A percentile compares a stretch with the other conserved stretches of the same genome.
Conservation (phyloP, 257 asterid genomes). For the Fraxinus cuspidata region DNA sequence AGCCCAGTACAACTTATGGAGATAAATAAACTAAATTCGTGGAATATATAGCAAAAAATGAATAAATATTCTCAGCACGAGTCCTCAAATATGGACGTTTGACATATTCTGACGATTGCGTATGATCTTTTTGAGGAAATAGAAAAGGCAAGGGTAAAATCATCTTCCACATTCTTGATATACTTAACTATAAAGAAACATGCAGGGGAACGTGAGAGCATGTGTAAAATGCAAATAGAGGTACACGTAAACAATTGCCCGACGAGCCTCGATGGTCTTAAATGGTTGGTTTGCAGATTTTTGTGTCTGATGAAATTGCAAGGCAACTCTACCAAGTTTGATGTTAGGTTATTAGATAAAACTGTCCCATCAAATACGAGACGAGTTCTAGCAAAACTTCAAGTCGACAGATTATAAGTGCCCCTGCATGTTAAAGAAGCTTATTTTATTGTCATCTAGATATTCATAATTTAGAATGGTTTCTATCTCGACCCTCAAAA, state of each 20-base stretch:
- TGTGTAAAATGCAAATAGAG: neutral
- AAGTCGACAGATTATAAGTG: neutral
- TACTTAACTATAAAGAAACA: neutral
- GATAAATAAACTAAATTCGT: neutral
- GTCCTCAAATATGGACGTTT: neutral
- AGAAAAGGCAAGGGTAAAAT: neutral
- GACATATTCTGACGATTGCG: neutral
- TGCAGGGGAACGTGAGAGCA: neutral
- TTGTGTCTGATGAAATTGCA: no score
- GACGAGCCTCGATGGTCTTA: no score
- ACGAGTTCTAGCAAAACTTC: neutral
- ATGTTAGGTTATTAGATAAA: no score
- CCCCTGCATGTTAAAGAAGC: no score
- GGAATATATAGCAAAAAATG: neutral
- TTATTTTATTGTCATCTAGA: neutral
- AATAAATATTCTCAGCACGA: neutral
- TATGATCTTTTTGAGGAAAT: neutral
- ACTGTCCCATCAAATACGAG: no score
- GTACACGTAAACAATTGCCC: neutral
- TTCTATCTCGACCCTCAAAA: neutral
- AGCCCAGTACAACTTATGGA: neutral
- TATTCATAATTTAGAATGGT: neutral
- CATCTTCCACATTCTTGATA: neutral
- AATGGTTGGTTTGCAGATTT: no score
- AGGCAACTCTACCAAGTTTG: no score